Conservation (phyloP, 1,284 basidiomycete genomes). For the Moesziomyces parantarcticus region DNA sequence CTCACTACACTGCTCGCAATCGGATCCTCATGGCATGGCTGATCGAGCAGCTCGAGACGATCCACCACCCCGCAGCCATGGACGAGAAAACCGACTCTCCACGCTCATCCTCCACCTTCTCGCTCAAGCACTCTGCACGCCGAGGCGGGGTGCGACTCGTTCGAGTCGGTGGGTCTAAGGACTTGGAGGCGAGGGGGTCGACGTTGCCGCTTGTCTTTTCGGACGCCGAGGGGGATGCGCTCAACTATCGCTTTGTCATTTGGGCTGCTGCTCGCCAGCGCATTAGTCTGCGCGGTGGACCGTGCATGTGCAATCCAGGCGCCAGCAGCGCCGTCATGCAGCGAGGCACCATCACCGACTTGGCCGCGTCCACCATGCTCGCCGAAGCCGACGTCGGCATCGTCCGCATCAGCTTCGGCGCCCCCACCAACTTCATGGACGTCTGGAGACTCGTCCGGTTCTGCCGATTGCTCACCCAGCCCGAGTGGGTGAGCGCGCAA, state of each 20-base stretch:
- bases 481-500: neutral
- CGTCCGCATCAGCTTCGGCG: conserved; percentile 18
- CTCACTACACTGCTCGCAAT: neutral
- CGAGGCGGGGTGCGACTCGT: conserved; percentile 6
- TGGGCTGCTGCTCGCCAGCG: conserved; percentile 8
- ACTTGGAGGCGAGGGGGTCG: neutral
- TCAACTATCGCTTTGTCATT: conserved; percentile 37
- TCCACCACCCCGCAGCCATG: conserved; percentile 10
- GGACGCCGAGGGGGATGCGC: neutral
- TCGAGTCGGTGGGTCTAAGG: conserved; percentile 1
- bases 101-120: neutral
- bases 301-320: conserved; percentile 42
- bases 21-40: conserved; percentile 13
- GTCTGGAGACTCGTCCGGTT: conserved; percentile 18
- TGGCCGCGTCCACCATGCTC: conserved; percentile 7
- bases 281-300: conserved; percentile 33
- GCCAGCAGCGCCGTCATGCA: conserved; percentile 20
- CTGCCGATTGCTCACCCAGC: conserved; percentile 2
- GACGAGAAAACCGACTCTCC: no score
- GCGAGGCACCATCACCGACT: conserved; percentile 23
- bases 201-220: conserved; percentile 21
- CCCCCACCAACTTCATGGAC: conserved; percentile 23
- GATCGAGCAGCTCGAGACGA: conserved; percentile 11
- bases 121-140: neutral
- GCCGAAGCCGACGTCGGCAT: conserved; percentile 29